Evolutionary conservation across 1,139 yeast genomes (phyloP).

Genomic region (Petasospora fabianii): DNA sequence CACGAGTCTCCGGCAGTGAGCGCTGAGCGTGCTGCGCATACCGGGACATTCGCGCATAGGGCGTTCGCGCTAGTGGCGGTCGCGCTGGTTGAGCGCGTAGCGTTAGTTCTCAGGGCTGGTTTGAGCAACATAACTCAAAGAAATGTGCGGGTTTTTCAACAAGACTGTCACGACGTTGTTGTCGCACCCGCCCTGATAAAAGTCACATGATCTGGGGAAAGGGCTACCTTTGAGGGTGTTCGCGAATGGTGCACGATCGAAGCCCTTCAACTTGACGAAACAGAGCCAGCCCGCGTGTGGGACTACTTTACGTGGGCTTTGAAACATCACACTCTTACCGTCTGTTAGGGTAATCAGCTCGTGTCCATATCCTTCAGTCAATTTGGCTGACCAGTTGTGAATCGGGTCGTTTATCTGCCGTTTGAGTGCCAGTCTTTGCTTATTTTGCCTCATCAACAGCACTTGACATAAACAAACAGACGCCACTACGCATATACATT

Average conservation of each 20-base stretch:
- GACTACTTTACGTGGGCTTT: too few species aligned
- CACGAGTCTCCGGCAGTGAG: constrained; percentile 11
- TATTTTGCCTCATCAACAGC: background rate
- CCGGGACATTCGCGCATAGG: constrained; percentile 1
- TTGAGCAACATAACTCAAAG: constrained; percentile 2
- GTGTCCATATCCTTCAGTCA: too few species aligned
- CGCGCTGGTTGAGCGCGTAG: background rate
- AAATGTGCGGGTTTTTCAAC: background rate
- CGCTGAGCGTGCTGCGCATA: constrained; percentile 8
- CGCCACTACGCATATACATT: background rate
- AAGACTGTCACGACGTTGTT: background rate
- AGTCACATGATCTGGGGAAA: too few species aligned
- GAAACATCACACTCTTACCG: too few species aligned
- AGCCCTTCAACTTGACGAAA: too few species aligned
- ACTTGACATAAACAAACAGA: background rate
- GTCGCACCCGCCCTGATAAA: too few species aligned
- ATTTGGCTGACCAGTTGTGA: background rate
- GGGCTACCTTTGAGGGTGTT: too few species aligned
- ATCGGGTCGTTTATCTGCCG: background rate
- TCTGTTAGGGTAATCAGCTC: too few species aligned
- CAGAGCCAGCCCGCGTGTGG: too few species aligned
- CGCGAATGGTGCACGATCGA: too few species aligned
- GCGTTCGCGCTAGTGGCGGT: background rate
- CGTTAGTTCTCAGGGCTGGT: background rate
- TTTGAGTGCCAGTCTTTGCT: background rate